These are phyloP conservation scores for Sisymbrium altissimum DNA, from an alignment of 345 rosid species.

Conservation along the genomic window DNA sequence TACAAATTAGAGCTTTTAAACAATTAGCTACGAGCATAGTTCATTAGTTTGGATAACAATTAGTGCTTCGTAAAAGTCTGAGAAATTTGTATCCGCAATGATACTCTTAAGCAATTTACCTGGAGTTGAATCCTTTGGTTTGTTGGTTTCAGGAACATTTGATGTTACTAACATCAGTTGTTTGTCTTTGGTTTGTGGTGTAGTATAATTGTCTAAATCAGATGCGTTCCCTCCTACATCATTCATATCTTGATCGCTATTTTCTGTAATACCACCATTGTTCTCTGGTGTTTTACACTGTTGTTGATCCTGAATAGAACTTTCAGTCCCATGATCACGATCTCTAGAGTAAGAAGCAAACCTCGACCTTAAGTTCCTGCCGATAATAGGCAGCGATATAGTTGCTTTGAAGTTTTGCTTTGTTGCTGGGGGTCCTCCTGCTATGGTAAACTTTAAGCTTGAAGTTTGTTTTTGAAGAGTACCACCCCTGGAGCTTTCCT, in stretches of 20 bases:
- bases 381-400: conserved; percentile 73
- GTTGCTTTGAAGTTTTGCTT: conserved; percentile 85
- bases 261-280: conserved; percentile 10
- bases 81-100: not conserved
- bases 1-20: not conserved
- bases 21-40: not conserved
- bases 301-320: conserved; percentile 19
- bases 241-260: conserved; percentile 10
- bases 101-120: conserved; percentile 35
- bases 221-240: conserved; percentile 11
- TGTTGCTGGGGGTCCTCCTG: conserved; percentile 92
- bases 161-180: conserved; percentile 26
- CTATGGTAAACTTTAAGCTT: conserved; percentile 66
- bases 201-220: conserved; percentile 28
- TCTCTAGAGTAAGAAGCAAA: conserved; percentile 63
- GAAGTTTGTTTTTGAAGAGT: conserved; percentile 38
- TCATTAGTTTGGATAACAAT: not conserved
- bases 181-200: conserved; percentile 28
- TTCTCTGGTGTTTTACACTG: conserved; percentile 13
- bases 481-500: conserved; percentile 31
- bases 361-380: conserved; percentile 70
- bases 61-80: not conserved
- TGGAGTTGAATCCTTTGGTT: conserved; percentile 26
- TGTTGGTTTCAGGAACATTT: conserved; percentile 36
- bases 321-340: conserved; percentile 11